These are phyloP conservation scores for Naganishia friedmannii DNA, from an alignment of 768 basidiomycete genomes.

Conservation along the genomic window DNA sequence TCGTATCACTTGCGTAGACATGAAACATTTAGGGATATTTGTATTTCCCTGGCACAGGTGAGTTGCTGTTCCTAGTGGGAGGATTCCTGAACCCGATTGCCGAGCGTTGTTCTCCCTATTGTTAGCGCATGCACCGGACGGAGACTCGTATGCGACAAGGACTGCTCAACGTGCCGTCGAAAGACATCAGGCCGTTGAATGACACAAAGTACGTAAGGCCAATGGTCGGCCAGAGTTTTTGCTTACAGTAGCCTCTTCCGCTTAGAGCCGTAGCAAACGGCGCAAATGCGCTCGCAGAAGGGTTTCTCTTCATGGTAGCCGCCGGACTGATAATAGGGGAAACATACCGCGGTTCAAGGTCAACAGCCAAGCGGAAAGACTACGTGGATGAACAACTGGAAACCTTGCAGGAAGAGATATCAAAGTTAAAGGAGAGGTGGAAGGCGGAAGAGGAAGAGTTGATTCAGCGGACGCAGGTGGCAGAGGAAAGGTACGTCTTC, in stretches of 20 bases:
- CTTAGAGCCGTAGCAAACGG: slow-evolving; percentile 50
- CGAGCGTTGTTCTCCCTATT: neutral
- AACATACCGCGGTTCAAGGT: slow-evolving; percentile 30
- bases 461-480: slow-evolving; percentile 20
- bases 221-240: neutral
- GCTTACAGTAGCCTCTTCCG: slow-evolving; percentile 1
- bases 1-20: slow-evolving; percentile 35
- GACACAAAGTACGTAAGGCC: slow-evolving; percentile 43
- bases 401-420: slow-evolving; percentile 27
- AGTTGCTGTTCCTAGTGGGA: slow-evolving; percentile 10
- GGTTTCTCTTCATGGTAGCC: slow-evolving; percentile 49
- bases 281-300: slow-evolving; percentile 48
- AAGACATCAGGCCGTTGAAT: slow-evolving; percentile 50
- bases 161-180: slow-evolving; percentile 44
- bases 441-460: slow-evolving; percentile 27
- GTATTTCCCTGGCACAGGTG: slow-evolving; percentile 51
- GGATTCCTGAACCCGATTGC: neutral
- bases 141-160: slow-evolving; percentile 50
- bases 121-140: slow-evolving; percentile 47
- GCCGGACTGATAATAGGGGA: slow-evolving; percentile 48
- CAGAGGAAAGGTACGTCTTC: slow-evolving; percentile 24
- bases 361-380: slow-evolving; percentile 29
- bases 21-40: slow-evolving; percentile 47
- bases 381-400: slow-evolving; percentile 31
- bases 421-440: slow-evolving; percentile 25